Conservation (phyloP, 2,329 filamentous ascomycete genomes). For the Colletotrichum gigasporum region DNA sequence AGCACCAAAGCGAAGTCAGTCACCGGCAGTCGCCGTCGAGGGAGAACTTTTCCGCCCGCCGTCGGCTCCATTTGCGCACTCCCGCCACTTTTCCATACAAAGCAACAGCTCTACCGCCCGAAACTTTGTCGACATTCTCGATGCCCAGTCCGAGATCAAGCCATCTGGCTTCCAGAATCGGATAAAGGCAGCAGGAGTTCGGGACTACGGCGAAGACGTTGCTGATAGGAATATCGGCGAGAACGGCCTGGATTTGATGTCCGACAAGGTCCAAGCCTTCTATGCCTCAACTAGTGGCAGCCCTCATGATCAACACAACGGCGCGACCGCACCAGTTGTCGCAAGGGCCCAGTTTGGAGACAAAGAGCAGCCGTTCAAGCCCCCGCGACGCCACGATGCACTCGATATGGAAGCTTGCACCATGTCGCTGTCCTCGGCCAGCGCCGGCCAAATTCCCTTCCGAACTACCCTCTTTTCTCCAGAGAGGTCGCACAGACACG, state of each 20-base stretch:
- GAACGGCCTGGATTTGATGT: conserved; percentile 45
- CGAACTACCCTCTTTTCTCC: conserved; percentile 20
- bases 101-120: conserved; percentile 38
- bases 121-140: conserved; percentile 63
- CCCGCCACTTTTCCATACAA: conserved; percentile 43
- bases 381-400: conserved; percentile 2
- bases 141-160: conserved; percentile 63
- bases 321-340: conserved; percentile 29
- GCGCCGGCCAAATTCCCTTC: conserved; percentile 18
- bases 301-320: conserved; percentile 25
- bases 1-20: background rate
- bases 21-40: conserved; percentile 7
- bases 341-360: conserved; percentile 19
- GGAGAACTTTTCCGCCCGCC: conserved; percentile 27
- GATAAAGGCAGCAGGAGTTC: conserved; percentile 58
- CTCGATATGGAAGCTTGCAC: conserved; percentile 23
- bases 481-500: conserved; percentile 11
- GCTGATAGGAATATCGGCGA: conserved; percentile 66
- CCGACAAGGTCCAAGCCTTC: conserved; percentile 45
- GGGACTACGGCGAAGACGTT: conserved; percentile 72
- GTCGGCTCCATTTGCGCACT: conserved; percentile 36
- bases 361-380: conserved; percentile 30
- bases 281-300: conserved; percentile 38
- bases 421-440: conserved; percentile 33
- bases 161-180: conserved; percentile 59